Percentiles rank a stretch among this genome's conserved stretches.
phyloP scores from a whole-genome alignment of 2,329 filamentous ascomycete species.

The Zarea fungicola region DNA sequence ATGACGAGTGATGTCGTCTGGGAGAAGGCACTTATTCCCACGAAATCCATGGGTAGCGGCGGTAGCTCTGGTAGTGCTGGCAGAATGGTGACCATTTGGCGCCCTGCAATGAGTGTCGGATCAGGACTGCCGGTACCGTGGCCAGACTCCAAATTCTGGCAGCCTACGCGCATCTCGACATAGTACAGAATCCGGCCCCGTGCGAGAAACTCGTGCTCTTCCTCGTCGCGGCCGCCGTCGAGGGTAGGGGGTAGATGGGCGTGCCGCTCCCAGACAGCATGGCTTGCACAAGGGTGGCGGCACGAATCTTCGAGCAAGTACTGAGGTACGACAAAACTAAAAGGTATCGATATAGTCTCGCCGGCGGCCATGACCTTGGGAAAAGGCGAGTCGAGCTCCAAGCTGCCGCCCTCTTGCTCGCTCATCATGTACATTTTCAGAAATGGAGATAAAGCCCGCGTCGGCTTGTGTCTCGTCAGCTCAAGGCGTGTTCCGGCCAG shows the following conservation, averaged over 20 bases:
- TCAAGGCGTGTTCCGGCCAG: slow-evolving; percentile 4
- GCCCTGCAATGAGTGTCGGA: not conserved
- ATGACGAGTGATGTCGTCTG: not conserved
- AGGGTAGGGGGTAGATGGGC: slow-evolving; percentile 1
- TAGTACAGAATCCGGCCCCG: slow-evolving; percentile 8
- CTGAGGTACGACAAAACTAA: slow-evolving; percentile 7
- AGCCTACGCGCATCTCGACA: slow-evolving; percentile 5
- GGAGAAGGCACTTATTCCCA: not conserved
- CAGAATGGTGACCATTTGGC: slow-evolving; percentile 1
- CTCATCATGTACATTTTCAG: slow-evolving; percentile 8
- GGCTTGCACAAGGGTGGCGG: not conserved
- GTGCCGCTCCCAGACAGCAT: slow-evolving; percentile 6
- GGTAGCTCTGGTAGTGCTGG: slow-evolving; percentile 5
- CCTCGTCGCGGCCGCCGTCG: not conserved
- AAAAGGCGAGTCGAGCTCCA: not conserved
- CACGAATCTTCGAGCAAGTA: slow-evolving; percentile 3
- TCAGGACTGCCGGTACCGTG: not conserved
- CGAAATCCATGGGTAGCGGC: not conserved
- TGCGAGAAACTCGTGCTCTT: not conserved
- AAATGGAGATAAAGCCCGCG: slow-evolving; percentile 1
- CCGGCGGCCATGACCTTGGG: not conserved
- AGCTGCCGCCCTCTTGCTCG: not conserved
- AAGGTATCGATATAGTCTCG: not conserved
- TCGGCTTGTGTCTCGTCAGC: slow-evolving; percentile 6
- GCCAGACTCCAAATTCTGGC: not conserved